Base-by-base conservation (phyloP, 2,329 filamentous ascomycete genomes). In the Pyrenophora graminea region DNA sequence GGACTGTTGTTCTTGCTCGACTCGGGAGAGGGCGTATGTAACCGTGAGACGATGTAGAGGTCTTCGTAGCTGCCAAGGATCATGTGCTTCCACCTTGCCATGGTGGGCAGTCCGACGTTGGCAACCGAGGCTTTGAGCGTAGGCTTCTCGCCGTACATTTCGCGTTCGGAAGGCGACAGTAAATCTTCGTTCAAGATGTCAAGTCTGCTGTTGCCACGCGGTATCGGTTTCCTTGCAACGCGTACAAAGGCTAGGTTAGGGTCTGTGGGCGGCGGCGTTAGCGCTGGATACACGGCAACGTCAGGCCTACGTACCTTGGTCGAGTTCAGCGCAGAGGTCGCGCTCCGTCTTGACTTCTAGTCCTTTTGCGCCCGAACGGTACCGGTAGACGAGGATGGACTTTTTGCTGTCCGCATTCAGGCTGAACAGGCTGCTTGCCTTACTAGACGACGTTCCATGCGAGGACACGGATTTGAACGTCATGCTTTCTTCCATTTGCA, bases 31-130 rank as follows among this genome's bases (percentile, higher is more conserved):
- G 62, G 62, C 13, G 66, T 66, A 41, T 66, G 64, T 36, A 77
- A 74, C 15, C 75, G 71, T 41, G 72, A 77, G 15, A 80, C 74
- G 53, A 80, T 79, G 63, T 77, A 80, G n/a, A 80, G 69, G 31
- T 79, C 74, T 19, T 77, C 71, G 55, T 73, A 80, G 49, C 71
- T 74, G 48, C 77, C 75, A 49, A 78, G 67, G 13, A 80, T 61
- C 55, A 79, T 66, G 33, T 76, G 71, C 52, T 76, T 77, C 72
- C 76, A 77, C 58, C 77, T 79, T 8, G 76, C 74, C 25, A 63
- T 61, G 9, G 68, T 71, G 5, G 77, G 77, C 18, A 80, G 68
- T 40, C 76, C 75, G 51, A 80, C 69, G 45, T 77, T 77, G 17
- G 78, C 78, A 45, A 80, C 67, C 1, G 73, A 76, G n/a, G 72